Evolutionary conservation across 2,329 filamentous ascomycete species (phyloP), one percentile per base, ranked within the genome.

Genomic region (Westerdykella ornata): DNA sequence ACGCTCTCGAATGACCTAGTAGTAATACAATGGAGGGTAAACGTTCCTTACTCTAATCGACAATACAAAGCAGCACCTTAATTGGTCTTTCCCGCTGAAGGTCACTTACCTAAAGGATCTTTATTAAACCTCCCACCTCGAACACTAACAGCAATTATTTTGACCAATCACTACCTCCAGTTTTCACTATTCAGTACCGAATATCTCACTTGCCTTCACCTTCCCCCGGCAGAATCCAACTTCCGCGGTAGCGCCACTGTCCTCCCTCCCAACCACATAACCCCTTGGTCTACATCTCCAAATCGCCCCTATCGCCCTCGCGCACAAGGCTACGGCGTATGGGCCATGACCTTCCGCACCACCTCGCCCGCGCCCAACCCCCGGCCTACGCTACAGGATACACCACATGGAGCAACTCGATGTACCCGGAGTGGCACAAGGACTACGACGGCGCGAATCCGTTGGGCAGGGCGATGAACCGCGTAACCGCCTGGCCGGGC

Each of bases 271-370:
- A 42, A 51, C 38, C 51, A 54, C 33, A 47, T n/a, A n/a, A n/a
- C n/a, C n/a, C 49, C 29, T 52, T 44, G 2, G 43, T 44, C 35
- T 54, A 51, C 42, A 35, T 44, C 15, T 49, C 49, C 39, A 48
- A 46, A 11, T 48, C 28, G 20, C 20, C 9, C 13, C 2, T 29
- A 40, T 4, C 49, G 50, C 11, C 26, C 37, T 0, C 44, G 46
- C 1, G 49, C 51, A 12, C 45, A 46, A 38, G 46, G 44, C 18
- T 19, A 28, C 11, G 39, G 35, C 22, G 35, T 29, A 26, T 49
- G 22, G 20, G 49, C 49, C 28, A 29, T 28, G 11, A 46, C 19
- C 1, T 47, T 44, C 41, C 26, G 53, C 6, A 52, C 40, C 11
- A 42, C 46, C 9, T 44, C 48, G 2, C 35, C 19, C 1, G 36